phyloP scores from a whole-genome alignment of 176 grass and related monocot genomes.

The Leersia perrieri region DNA sequence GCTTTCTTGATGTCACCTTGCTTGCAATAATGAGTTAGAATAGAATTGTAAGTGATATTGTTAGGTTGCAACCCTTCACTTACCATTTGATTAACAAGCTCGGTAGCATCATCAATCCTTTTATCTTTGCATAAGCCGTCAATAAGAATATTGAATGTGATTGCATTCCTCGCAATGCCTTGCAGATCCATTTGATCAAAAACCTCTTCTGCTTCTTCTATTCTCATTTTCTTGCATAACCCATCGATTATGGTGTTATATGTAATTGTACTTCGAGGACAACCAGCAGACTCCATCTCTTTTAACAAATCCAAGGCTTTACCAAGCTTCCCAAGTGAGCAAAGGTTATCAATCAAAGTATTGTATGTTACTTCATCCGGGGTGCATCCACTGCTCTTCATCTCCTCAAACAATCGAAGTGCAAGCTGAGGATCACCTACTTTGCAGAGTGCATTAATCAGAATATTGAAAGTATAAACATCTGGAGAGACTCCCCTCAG shows the following conservation, averaged over 20 bases:
- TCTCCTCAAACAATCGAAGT: constrained; percentile 79
- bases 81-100: constrained; percentile 77
- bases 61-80: constrained; percentile 68
- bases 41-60: constrained; percentile 84
- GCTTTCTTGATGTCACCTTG: constrained; percentile 80
- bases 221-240: constrained; percentile 81
- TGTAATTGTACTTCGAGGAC: constrained; percentile 55
- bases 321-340: constrained; percentile 51
- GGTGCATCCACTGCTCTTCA: constrained; percentile 75
- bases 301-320: constrained; percentile 85
- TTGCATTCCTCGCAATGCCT: constrained; percentile 65
- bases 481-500: constrained; percentile 73
- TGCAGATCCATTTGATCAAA: constrained; percentile 91
- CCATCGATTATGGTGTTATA: constrained; percentile 84
- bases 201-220: constrained; percentile 81
- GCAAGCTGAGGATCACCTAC: constrained; percentile 68
- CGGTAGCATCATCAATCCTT: constrained; percentile 68
- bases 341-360: constrained; percentile 75
- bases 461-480: constrained; percentile 83
- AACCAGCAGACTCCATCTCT: constrained; percentile 78
- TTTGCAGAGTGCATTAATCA: constrained; percentile 76
- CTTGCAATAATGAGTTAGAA: constrained; percentile 88
- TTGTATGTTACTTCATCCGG: constrained; percentile 87
- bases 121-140: constrained; percentile 77
- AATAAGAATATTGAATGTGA: constrained; percentile 73